Conservation (phyloP, 345 rosid genomes). For the Murraya koenigii region DNA sequence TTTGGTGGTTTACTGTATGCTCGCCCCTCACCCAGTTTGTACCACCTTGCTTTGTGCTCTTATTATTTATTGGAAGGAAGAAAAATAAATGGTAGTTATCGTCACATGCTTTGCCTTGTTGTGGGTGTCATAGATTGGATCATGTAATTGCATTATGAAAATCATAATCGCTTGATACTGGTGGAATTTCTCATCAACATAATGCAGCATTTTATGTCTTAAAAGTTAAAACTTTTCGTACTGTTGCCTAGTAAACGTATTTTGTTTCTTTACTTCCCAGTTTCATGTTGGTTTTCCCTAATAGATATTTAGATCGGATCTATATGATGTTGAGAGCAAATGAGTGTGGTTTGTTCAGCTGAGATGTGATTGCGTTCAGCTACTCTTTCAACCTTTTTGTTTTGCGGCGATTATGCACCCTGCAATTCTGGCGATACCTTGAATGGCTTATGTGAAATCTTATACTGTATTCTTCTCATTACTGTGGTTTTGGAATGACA, state of each 20-base stretch:
- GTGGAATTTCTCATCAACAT: neutral
- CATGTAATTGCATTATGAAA: neutral
- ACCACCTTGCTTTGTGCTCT: neutral
- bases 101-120: neutral
- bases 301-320: constrained; percentile 38
- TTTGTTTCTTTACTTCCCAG: neutral
- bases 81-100: neutral
- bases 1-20: neutral
- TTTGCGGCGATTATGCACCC: neutral
- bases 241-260: neutral
- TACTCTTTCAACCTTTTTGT: neutral
- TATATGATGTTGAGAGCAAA: constrained; percentile 56
- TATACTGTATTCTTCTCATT: constrained; percentile 8
- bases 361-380: constrained; percentile 4
- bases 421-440: neutral
- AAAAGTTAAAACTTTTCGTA: neutral
- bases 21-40: neutral
- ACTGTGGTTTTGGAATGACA: constrained; percentile 1
- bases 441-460: constrained; percentile 1
- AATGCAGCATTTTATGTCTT: neutral
- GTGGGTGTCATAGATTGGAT: neutral
- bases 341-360: constrained; percentile 15
- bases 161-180: neutral
- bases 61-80: neutral
- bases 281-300: constrained; percentile 27